These are phyloP conservation scores for Protomyces macrosporus DNA, from an alignment of 1,139 yeast species.

Conservation along the genomic window DNA sequence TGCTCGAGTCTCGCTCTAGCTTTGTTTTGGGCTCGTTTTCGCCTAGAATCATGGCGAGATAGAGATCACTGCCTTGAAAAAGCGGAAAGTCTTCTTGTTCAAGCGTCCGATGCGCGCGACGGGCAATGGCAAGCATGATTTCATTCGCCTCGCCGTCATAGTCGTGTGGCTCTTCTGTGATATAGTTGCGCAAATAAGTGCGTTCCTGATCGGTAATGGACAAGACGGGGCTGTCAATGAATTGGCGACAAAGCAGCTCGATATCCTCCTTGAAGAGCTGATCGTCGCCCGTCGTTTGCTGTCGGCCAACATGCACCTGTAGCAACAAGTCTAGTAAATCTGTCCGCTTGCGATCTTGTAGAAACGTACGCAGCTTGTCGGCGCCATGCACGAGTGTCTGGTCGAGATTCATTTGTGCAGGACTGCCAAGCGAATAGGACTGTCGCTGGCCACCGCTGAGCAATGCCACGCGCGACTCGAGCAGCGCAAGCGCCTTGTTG, in stretches of 20 bases:
- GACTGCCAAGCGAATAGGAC: neutral
- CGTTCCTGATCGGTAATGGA: constrained; percentile 9
- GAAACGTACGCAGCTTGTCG: neutral
- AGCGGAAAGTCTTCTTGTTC: constrained; percentile 42
- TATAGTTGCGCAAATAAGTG: neutral
- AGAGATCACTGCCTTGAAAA: constrained; percentile 30
- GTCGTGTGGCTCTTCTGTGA: constrained; percentile 29
- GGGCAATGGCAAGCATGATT: constrained; percentile 35
- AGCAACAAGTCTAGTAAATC: constrained; percentile 13
- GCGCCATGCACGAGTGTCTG: neutral
- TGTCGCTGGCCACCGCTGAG: constrained; percentile 1
- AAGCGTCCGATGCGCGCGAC: constrained; percentile 24
- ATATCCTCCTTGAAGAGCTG: constrained; percentile 1
- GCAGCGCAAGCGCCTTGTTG: constrained; percentile 6
- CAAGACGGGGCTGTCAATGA: constrained; percentile 1
- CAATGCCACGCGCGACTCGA: constrained; percentile 1
- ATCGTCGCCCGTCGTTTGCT: neutral
- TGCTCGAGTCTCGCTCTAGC: neutral
- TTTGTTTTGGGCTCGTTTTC: neutral
- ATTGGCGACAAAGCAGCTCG: neutral
- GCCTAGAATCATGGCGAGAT: constrained; percentile 30
- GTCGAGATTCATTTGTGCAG: neutral
- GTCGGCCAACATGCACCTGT: neutral
- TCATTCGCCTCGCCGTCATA: constrained; percentile 27
- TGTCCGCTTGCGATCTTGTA: neutral